Conservation (phyloP, 768 basidiomycete genomes). For the Ramaria sp. region DNA sequence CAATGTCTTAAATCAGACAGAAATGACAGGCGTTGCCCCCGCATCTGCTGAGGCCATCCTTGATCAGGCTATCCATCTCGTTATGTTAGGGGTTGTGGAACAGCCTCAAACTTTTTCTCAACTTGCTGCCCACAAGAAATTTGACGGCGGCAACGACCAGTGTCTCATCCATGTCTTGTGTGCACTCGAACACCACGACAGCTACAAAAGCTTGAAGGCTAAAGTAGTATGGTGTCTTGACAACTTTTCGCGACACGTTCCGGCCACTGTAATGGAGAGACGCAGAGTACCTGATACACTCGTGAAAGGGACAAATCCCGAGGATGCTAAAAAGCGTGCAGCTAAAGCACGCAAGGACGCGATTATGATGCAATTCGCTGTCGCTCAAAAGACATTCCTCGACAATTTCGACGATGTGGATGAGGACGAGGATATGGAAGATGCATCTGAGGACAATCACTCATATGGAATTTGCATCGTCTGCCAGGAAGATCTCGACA, state of each 20-base stretch:
- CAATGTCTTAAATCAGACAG: slow-evolving; percentile 61
- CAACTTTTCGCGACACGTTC: slow-evolving; percentile 43
- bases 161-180: slow-evolving; percentile 66
- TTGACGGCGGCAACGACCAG: slow-evolving; percentile 36
- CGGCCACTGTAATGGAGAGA: slow-evolving; percentile 42
- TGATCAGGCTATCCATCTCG: slow-evolving; percentile 78
- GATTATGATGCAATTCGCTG: slow-evolving; percentile 93
- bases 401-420: slow-evolving; percentile 62
- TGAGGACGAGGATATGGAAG: slow-evolving; percentile 49
- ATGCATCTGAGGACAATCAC: slow-evolving; percentile 27
- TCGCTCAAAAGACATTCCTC: slow-evolving; percentile 80
- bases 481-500: slow-evolving; percentile 87
- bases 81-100: slow-evolving; percentile 78
- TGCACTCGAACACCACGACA: slow-evolving; percentile 64
- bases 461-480: slow-evolving; percentile 94
- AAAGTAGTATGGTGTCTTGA: slow-evolving; percentile 70
- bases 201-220: slow-evolving; percentile 59
- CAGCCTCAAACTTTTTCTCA: slow-evolving; percentile 49
- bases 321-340: slow-evolving; percentile 68
- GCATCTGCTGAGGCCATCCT: slow-evolving; percentile 82
- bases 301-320: slow-evolving; percentile 28
- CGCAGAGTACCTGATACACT: slow-evolving; percentile 32
- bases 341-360: slow-evolving; percentile 87
- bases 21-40: slow-evolving; percentile 45
- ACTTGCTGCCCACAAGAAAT: slow-evolving; percentile 41